Evolutionary conservation across 805 yeast genomes (phyloP).

Genomic region (Barnettozyma sp.): DNA sequence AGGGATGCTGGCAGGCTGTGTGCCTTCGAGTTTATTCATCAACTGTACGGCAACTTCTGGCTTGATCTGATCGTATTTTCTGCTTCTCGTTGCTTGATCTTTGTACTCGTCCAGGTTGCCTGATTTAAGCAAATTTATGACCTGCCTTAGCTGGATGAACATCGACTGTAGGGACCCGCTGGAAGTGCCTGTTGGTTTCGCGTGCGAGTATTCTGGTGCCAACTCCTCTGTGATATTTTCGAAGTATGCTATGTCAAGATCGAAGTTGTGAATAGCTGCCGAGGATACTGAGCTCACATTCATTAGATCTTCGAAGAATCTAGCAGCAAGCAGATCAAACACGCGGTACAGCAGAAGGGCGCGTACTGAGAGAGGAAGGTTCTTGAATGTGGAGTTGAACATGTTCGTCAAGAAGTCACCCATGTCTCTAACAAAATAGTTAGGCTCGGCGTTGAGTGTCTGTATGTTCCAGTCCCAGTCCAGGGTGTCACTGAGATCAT

Average conservation of each 20-base stretch:
- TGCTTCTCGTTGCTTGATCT: slow-evolving; percentile 47
- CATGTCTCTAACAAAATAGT: slow-evolving; percentile 70
- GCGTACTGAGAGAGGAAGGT: slow-evolving; percentile 70
- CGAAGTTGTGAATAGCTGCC: slow-evolving; percentile 69
- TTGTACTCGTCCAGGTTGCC: slow-evolving; percentile 60
- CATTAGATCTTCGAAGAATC: slow-evolving; percentile 55
- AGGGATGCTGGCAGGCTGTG: slow-evolving; percentile 1
- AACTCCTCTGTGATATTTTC: slow-evolving; percentile 41
- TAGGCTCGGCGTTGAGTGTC: slow-evolving; percentile 50
- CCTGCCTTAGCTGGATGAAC: slow-evolving; percentile 73
- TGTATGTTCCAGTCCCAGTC: slow-evolving; percentile 78
- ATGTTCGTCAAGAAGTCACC: slow-evolving; percentile 79
- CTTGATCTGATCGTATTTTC: slow-evolving; percentile 66
- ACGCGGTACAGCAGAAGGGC: slow-evolving; percentile 79
- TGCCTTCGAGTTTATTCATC: slow-evolving; percentile 41
- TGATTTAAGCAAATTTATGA: slow-evolving; percentile 60
- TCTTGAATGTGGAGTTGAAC: slow-evolving; percentile 77
- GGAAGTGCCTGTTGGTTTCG: slow-evolving; percentile 16
- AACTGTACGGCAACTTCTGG: slow-evolving; percentile 63
- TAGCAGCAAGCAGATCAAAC: slow-evolving; percentile 74
- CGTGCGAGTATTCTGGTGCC: slow-evolving; percentile 21
- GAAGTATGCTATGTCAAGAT: slow-evolving; percentile 69
- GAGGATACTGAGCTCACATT: slow-evolving; percentile 43
- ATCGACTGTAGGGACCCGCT: slow-evolving; percentile 59
- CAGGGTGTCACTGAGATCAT: slow-evolving; percentile 73